These are phyloP conservation scores for Pseudogymnoascus sp. DNA, from an alignment of 2,329 filamentous ascomycete species.

Conservation along the genomic window DNA sequence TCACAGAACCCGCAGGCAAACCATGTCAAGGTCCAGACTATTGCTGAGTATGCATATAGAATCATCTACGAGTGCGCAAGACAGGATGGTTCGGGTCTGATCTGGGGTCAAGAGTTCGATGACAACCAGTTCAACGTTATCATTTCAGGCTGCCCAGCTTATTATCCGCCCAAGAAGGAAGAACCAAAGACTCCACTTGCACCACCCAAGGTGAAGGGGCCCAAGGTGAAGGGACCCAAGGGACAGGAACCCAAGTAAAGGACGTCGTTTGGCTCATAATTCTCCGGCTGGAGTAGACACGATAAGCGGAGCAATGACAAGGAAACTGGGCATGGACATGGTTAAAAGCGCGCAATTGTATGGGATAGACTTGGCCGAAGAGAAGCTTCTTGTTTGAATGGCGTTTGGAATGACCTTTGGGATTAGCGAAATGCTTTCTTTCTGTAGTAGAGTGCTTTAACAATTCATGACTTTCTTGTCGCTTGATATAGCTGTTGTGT, in stretches of 20 bases:
- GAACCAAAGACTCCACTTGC: background rate
- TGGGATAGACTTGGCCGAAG: background rate
- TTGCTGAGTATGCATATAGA: slow-evolving; percentile 6
- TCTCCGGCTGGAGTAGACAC: background rate
- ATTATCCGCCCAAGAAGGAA: background rate
- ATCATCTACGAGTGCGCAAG: slow-evolving; percentile 10
- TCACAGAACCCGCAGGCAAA: background rate
- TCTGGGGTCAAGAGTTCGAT: slow-evolving; percentile 8
- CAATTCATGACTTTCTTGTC: slow-evolving; percentile 1
- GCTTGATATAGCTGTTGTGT: background rate
- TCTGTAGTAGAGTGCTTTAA: background rate
- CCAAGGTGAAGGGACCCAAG: background rate
- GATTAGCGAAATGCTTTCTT: background rate
- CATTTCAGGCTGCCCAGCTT: background rate
- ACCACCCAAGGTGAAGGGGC: background rate
- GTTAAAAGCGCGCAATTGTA: background rate
- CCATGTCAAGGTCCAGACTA: background rate
- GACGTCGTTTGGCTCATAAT: background rate
- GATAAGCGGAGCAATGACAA: background rate
- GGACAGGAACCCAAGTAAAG: background rate
- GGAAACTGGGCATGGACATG: background rate
- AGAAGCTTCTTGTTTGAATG: background rate
- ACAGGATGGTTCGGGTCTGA: slow-evolving; percentile 9
- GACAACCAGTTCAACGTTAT: slow-evolving; percentile 5
- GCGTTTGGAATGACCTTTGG: background rate